Percentiles rank a stretch among this genome's conserved stretches.
phyloP scores from a whole-genome alignment of 1,139 yeast genomes.

The Eremothecium cymbalariae region DNA sequence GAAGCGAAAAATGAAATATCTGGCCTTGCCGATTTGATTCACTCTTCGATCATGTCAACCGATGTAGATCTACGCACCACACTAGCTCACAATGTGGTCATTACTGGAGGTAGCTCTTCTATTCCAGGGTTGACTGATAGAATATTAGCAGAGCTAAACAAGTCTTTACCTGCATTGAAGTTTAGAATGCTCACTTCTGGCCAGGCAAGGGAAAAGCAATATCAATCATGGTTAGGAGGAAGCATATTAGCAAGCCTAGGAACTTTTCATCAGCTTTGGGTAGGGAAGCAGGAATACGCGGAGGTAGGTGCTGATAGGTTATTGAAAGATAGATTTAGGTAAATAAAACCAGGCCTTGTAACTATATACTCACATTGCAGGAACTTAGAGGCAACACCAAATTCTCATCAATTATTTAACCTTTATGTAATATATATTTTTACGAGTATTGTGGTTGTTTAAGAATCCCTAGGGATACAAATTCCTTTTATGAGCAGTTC shows the following conservation, averaged over 20 bases:
- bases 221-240: slow-evolving; percentile 94
- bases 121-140: slow-evolving; percentile 86
- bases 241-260: slow-evolving; percentile 87
- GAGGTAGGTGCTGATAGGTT: slow-evolving; percentile 86
- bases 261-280: slow-evolving; percentile 96
- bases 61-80: slow-evolving; percentile 91
- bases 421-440: not conserved
- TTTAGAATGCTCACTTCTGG: slow-evolving; percentile 86
- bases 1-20: slow-evolving; percentile 25
- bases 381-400: slow-evolving; percentile 8
- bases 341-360: slow-evolving; percentile 22
- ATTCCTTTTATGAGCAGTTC: slow-evolving; percentile 35
- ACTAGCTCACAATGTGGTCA: slow-evolving; percentile 81
- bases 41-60: slow-evolving; percentile 57
- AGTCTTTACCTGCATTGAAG: slow-evolving; percentile 81
- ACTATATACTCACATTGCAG: slow-evolving; percentile 8
- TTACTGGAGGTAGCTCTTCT: slow-evolving; percentile 84
- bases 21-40: slow-evolving; percentile 64
- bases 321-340: slow-evolving; percentile 66
- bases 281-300: slow-evolving; percentile 79
- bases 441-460: not conserved
- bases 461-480: slow-evolving; percentile 15
- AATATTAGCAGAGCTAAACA: slow-evolving; percentile 62
- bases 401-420: not conserved
- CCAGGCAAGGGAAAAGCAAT: slow-evolving; percentile 70